Percentiles rank a stretch among this genome's conserved stretches.
Conservation (phyloP, 441 rosid species). For the California macrophylla region DNA sequence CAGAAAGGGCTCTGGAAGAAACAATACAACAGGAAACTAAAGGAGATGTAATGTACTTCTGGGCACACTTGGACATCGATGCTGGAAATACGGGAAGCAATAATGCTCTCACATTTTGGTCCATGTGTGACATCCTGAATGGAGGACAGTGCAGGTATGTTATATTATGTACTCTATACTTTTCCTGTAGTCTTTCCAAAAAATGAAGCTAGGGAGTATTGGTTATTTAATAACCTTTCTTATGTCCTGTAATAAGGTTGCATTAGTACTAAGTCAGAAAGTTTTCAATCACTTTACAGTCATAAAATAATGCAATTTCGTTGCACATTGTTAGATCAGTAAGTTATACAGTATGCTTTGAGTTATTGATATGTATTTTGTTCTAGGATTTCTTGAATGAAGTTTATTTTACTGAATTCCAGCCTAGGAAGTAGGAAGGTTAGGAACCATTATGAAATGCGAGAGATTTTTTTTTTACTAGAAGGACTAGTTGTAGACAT, state of each 20-base stretch:
- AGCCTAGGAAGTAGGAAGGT: no score
- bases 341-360: not conserved
- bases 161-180: not conserved
- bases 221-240: not conserved
- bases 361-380: not conserved
- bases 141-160: slow-evolving; percentile 84
- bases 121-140: slow-evolving; percentile 85
- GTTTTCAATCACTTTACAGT: not conserved
- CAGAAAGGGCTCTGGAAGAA: slow-evolving; percentile 72
- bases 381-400: not conserved
- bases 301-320: not conserved
- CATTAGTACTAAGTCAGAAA: not conserved
- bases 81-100: slow-evolving; percentile 40
- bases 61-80: slow-evolving; percentile 63
- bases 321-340: not conserved
- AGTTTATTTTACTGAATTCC: not conserved
- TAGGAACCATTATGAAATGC: no score
- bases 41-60: slow-evolving; percentile 79
- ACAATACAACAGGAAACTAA: slow-evolving; percentile 45
- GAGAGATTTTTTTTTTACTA: no score
- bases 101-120: slow-evolving; percentile 69
- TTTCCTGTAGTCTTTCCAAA: not conserved
- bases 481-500: not conserved
- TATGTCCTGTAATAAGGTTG: not conserved
- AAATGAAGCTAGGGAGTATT: not conserved